These are phyloP conservation scores for Volvox carteri DNA, from an alignment of 163 green algal genomes.

Conservation along the genomic window DNA sequence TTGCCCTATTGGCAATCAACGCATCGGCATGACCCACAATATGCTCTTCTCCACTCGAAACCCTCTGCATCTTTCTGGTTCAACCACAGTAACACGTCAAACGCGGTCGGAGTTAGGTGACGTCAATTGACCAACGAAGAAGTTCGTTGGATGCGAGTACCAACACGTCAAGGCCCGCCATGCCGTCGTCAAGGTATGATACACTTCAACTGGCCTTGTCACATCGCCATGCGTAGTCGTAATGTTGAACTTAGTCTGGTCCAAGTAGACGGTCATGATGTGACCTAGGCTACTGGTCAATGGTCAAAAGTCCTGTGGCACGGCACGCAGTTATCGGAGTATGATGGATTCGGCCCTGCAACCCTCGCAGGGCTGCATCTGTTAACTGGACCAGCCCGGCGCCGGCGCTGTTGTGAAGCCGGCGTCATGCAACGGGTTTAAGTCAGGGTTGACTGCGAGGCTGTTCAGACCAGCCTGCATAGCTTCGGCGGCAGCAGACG, in stretches of 20 bases:
- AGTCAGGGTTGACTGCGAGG: constrained; percentile 44
- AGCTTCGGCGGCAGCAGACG: constrained; percentile 47
- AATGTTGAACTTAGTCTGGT: constrained; percentile 39
- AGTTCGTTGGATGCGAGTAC: constrained; percentile 5
- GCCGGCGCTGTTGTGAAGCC: constrained; percentile 60
- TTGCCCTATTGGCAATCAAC: constrained; percentile 39
- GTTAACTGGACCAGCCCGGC: constrained; percentile 63
- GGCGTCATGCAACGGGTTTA: constrained; percentile 57
- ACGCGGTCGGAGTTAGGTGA: constrained; percentile 22
- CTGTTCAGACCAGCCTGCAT: constrained; percentile 50
- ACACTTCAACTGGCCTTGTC: constrained; percentile 19
- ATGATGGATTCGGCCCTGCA: neutral
- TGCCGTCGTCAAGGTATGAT: constrained; percentile 38
- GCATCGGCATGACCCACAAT: constrained; percentile 10
- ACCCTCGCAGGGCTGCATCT: constrained; percentile 1
- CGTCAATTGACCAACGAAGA: constrained; percentile 27
- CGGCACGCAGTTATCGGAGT: neutral
- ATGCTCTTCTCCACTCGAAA: constrained; percentile 13
- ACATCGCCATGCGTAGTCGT: neutral
- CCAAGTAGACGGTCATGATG: constrained; percentile 27
- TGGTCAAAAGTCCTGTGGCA: constrained; percentile 5
- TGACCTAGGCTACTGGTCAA: constrained; percentile 18
- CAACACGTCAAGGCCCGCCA: neutral
- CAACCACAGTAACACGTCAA: constrained; percentile 34
- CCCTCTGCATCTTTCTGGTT: constrained; percentile 4